Conservation (phyloP, 257 asterid species). For the Plantago ovata region DNA sequence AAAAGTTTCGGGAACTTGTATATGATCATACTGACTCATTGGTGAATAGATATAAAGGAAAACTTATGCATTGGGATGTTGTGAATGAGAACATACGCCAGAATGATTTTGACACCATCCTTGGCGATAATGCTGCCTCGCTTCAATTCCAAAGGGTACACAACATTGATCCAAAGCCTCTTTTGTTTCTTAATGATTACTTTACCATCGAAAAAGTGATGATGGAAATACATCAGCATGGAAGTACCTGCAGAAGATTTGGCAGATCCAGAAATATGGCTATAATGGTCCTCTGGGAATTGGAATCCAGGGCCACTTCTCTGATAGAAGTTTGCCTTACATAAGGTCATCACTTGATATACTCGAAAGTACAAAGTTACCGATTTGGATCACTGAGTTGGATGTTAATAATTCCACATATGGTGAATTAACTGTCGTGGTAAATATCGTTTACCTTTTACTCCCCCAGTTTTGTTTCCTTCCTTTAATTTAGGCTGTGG, state of each 20-base stretch:
- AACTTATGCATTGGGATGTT: slow-evolving; percentile 38
- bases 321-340: slow-evolving; percentile 18
- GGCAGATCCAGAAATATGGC: slow-evolving; percentile 9
- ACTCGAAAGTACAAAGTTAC: slow-evolving; percentile 21
- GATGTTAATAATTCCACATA: slow-evolving; percentile 10
- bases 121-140: slow-evolving; percentile 11
- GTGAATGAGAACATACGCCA: slow-evolving; percentile 32
- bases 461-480: too few relatives aligned
- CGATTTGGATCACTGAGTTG: slow-evolving; percentile 35
- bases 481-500: too few relatives aligned
- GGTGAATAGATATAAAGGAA: slow-evolving; percentile 20
- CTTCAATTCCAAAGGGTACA: slow-evolving; percentile 21
- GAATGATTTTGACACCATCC: not conserved
- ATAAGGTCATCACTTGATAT: slow-evolving; percentile 29
- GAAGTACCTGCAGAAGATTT: slow-evolving; percentile 25
- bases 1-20: not conserved
- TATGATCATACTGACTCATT: slow-evolving; percentile 10
- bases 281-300: slow-evolving; percentile 23
- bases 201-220: slow-evolving; percentile 22
- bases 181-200: slow-evolving; percentile 33
- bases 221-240: slow-evolving; percentile 19
- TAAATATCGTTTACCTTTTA: not conserved
- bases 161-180: slow-evolving; percentile 18
- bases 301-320: slow-evolving; percentile 31
- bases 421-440: not conserved